These are phyloP conservation scores for Aspergillus fischeri DNA, from an alignment of 2,329 filamentous ascomycete genomes.

Conservation along the genomic window DNA sequence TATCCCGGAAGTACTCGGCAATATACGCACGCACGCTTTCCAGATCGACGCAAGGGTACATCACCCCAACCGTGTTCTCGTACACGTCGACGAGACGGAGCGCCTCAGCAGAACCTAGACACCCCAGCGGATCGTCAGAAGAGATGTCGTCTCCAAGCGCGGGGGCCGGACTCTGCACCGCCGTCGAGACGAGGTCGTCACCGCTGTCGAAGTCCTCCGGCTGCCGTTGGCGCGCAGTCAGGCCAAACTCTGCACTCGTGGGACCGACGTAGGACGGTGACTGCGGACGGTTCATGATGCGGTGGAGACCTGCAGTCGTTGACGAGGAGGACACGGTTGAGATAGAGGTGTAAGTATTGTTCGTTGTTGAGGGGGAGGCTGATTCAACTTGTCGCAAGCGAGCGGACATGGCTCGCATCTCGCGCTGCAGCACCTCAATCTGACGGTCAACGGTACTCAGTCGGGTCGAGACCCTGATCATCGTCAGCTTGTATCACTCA, in stretches of 20 bases:
- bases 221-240: conserved; percentile 14
- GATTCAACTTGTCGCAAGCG: conserved; percentile 27
- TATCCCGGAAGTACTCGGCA: conserved; percentile 20
- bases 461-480: conserved; percentile 12
- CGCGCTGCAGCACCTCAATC: conserved; percentile 25
- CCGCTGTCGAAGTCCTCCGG: conserved; percentile 14
- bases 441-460: conserved; percentile 25
- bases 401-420: conserved; percentile 27
- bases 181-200: conserved; percentile 17
- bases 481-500: neutral
- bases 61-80: conserved; percentile 81
- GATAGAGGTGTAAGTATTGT: conserved; percentile 3
- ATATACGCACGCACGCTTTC: conserved; percentile 57
- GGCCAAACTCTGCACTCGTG: conserved; percentile 35
- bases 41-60: conserved; percentile 81
- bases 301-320: conserved; percentile 17
- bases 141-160: conserved; percentile 28
- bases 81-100: conserved; percentile 71
- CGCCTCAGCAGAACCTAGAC: conserved; percentile 70
- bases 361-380: conserved; percentile 3
- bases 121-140: conserved; percentile 67
- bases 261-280: conserved; percentile 33
- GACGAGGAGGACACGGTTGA: conserved; percentile 12
- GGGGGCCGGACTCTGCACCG: conserved; percentile 17
- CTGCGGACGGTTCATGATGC: conserved; percentile 29